phyloP scores from a whole-genome alignment of 2,329 filamentous ascomycete genomes.

The Colletotrichum paranaense region DNA sequence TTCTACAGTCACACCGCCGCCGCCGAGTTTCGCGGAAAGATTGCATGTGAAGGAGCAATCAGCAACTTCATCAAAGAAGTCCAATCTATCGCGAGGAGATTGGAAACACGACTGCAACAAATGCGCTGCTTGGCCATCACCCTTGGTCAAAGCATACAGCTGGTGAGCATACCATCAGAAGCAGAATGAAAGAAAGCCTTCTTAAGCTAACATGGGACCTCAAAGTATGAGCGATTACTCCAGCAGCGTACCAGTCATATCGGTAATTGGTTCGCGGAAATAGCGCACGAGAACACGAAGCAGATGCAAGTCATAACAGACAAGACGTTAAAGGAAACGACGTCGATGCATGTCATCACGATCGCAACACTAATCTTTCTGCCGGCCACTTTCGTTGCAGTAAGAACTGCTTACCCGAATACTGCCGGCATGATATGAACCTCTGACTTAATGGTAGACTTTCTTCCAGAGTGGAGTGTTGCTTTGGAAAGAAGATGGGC shows the following conservation, averaged over 20 bases:
- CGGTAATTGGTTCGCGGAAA: background rate
- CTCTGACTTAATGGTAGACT: constrained; percentile 1
- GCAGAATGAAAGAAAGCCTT: background rate
- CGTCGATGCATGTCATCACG: constrained; percentile 14
- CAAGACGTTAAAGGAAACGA: background rate
- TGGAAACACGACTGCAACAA: background rate
- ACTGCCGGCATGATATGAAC: background rate
- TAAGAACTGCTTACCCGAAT: constrained; percentile 6
- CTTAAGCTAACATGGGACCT: background rate
- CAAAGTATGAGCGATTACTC: background rate
- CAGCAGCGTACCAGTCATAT: background rate
- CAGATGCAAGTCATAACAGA: background rate
- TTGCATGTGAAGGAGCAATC: background rate
- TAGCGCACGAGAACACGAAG: background rate
- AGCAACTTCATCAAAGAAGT: background rate
- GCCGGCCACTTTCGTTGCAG: constrained; percentile 15
- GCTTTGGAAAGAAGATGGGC: background rate
- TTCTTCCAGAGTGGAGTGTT: constrained; percentile 18
- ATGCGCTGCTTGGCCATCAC: background rate
- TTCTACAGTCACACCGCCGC: background rate
- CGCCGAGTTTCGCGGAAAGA: background rate
- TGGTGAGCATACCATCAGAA: background rate
- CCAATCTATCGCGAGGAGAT: background rate
- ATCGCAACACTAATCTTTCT: background rate
- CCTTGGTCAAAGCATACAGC: background rate